These are phyloP conservation scores for Rhodotorula graminis DNA, from an alignment of 768 basidiomycete species.

Conservation along the genomic window DNA sequence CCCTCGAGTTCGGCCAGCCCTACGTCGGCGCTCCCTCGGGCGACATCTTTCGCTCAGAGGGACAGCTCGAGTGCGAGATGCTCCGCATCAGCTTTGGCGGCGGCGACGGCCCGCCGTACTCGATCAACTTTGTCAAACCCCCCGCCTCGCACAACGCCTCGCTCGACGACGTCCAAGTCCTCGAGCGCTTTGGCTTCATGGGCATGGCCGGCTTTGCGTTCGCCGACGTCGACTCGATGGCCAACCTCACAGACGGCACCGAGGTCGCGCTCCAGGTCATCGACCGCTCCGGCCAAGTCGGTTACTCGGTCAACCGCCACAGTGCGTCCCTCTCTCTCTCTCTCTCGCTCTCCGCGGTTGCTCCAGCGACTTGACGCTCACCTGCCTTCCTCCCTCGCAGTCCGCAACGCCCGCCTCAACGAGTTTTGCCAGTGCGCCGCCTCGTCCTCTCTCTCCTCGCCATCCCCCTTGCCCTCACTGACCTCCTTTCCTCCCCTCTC, in stretches of 20 bases:
- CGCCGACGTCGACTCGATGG: not conserved
- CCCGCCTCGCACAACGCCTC: not conserved
- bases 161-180: slow-evolving; percentile 4
- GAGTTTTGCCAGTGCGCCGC: slow-evolving; percentile 30
- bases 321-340: not conserved
- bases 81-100: slow-evolving; percentile 23
- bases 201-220: slow-evolving; percentile 21
- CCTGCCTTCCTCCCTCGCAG: not conserved
- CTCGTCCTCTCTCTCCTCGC: not conserved
- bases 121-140: slow-evolving; percentile 14
- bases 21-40: slow-evolving; percentile 23
- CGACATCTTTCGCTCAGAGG: not conserved
- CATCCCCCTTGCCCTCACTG: not conserved
- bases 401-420: slow-evolving; percentile 10
- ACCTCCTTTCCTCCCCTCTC: not conserved
- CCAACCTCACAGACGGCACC: not conserved
- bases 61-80: slow-evolving; percentile 11
- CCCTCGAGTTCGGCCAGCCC: not conserved
- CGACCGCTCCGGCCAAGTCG: slow-evolving; percentile 6
- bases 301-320: slow-evolving; percentile 9
- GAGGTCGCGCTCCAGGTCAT: slow-evolving; percentile 20
- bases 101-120: slow-evolving; percentile 12
- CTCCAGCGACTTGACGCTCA: fast-evolving
- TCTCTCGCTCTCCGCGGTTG: no score
- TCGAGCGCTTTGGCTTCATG: slow-evolving; percentile 9